Evolutionary conservation across 1,284 basidiomycete genomes (phyloP).

Genomic region (Stereum hirsutum): DNA sequence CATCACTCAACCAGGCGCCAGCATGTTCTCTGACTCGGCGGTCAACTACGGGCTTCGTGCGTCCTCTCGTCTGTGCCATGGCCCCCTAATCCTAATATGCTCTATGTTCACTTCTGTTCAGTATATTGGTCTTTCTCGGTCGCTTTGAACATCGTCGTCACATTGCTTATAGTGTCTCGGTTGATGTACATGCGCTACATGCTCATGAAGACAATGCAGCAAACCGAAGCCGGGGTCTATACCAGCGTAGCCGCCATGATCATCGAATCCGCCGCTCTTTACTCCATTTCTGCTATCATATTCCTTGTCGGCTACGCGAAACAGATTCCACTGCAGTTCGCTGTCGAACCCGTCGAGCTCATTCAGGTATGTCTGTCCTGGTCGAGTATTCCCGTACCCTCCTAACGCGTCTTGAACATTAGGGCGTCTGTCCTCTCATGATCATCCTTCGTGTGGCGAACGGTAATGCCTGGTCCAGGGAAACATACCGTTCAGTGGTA

Average conservation of each 20-base stretch:
- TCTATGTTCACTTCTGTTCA: too few relatives aligned
- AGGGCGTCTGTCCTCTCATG: slow-evolving; percentile 2
- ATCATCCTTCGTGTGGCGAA: too few relatives aligned
- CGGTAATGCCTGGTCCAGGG: too few relatives aligned
- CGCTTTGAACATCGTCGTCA: slow-evolving; percentile 7
- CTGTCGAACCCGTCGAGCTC: background rate
- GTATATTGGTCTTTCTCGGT: slow-evolving; percentile 9
- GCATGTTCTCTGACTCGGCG: too few relatives aligned
- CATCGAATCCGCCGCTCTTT: slow-evolving; percentile 10
- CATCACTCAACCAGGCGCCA: too few relatives aligned
- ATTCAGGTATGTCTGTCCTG: background rate
- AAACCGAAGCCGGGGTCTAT: background rate
- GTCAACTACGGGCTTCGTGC: too few relatives aligned
- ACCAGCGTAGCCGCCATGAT: slow-evolving; percentile 9
- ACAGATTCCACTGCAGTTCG: background rate
- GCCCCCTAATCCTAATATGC: too few relatives aligned
- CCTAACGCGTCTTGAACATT: background rate
- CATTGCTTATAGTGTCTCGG: slow-evolving; percentile 6
- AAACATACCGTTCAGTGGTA: too few relatives aligned
- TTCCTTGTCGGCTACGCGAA: background rate
- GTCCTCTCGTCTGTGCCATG: too few relatives aligned
- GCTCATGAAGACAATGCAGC: background rate
- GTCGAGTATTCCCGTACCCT: too few relatives aligned
- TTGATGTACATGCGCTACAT: slow-evolving; percentile 7
- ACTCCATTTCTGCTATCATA: background rate